A percentile compares a stretch with the other conserved stretches of the same genome.
phyloP scores from a whole-genome alignment of 345 rosid genomes.

The Abelmoschus esculentus region DNA sequence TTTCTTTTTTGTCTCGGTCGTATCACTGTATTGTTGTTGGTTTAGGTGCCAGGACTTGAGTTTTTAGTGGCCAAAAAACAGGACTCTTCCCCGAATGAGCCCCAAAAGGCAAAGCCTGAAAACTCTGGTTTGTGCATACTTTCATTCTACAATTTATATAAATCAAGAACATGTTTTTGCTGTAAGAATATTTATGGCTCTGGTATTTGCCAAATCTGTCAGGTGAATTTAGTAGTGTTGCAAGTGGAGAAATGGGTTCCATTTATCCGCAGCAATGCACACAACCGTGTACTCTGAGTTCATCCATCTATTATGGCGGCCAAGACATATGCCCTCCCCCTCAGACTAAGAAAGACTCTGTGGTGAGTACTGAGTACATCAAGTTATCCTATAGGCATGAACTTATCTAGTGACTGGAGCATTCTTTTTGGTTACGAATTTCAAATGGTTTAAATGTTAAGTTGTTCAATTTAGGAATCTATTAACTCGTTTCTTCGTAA shows the following conservation, averaged over 20 bases:
- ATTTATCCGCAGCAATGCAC: constrained; percentile 47
- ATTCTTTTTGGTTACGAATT: not conserved
- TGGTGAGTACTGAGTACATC: constrained; percentile 43
- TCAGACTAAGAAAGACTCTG: constrained; percentile 32
- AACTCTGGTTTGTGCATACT: constrained; percentile 21
- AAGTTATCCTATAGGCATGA: not conserved
- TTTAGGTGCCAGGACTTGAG: constrained; percentile 45
- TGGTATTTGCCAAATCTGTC: no score
- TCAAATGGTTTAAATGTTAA: not conserved
- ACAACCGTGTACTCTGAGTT: constrained; percentile 68
- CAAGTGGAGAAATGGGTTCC: constrained; percentile 27
- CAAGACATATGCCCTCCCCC: constrained; percentile 46
- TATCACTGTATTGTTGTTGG: not conserved
- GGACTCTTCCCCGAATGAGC: constrained; percentile 30
- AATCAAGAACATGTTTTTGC: not conserved
- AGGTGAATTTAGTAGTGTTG: not conserved
- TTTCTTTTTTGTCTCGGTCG: not conserved
- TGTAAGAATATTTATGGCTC: not conserved
- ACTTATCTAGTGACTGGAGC: not conserved
- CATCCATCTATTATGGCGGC: constrained; percentile 82
- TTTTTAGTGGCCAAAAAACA: constrained; percentile 23
- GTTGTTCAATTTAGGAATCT: not conserved
- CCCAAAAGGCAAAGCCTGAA: constrained; percentile 33
- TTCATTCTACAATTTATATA: no score
- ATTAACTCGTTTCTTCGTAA: not conserved